Conservation (phyloP, 2,329 filamentous ascomycete species). For the Cordyceps fumosorosea region DNA sequence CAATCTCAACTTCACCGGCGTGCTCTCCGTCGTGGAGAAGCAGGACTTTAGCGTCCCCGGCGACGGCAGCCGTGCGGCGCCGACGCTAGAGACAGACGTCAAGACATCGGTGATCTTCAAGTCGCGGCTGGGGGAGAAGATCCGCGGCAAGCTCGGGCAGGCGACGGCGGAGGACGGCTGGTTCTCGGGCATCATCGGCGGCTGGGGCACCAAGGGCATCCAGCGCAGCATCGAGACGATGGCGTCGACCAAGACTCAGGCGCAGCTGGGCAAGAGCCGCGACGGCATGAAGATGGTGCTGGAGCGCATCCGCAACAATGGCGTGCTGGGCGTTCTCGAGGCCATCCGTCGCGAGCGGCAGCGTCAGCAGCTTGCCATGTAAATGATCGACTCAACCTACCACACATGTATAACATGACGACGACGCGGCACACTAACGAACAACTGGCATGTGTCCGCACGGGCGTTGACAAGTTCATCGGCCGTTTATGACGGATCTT, state of each 20-base stretch:
- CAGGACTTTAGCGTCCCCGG: constrained; percentile 55
- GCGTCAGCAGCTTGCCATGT: constrained; percentile 19
- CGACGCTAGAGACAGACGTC: constrained; percentile 52
- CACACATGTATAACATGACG: constrained; percentile 8
- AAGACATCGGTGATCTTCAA: constrained; percentile 68
- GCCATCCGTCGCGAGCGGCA: constrained; percentile 42
- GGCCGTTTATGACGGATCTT: constrained; percentile 14
- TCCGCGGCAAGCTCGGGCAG: constrained; percentile 48
- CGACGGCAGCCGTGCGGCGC: constrained; percentile 18
- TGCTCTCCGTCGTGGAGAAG: constrained; percentile 70
- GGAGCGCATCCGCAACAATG: constrained; percentile 56
- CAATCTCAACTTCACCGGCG: constrained; percentile 76
- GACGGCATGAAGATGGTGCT: constrained; percentile 80
- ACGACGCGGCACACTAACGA: background rate
- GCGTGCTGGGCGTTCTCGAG: constrained; percentile 52
- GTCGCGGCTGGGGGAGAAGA: constrained; percentile 63
- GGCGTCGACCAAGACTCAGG: constrained; percentile 68
- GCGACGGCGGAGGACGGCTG: constrained; percentile 38
- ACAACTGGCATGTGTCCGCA: constrained; percentile 5
- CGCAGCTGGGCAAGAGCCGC: constrained; percentile 71
- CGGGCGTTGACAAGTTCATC: background rate
- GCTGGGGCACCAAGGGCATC: constrained; percentile 63
- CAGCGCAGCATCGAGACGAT: constrained; percentile 75
- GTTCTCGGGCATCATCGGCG: constrained; percentile 45
- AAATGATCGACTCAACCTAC: background rate